These are phyloP conservation scores for Acer negundo DNA, from an alignment of 345 rosid genomes.

Conservation along the genomic window DNA sequence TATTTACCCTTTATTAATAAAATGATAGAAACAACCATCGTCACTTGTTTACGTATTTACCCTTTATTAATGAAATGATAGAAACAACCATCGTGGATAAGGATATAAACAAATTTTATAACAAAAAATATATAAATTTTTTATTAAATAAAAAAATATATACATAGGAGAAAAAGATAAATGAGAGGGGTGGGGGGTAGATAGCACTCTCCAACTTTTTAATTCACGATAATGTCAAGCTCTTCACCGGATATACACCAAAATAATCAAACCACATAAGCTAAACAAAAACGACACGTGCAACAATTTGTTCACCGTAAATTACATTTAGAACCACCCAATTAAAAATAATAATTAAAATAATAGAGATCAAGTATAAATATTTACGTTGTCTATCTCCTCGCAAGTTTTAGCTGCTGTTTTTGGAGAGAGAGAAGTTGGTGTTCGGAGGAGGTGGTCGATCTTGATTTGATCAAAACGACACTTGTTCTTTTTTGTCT, in stretches of 20 bases:
- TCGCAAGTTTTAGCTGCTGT: conserved; percentile 18
- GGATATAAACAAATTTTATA: too few species aligned
- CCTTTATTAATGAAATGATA: too few species aligned
- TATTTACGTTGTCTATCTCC: not conserved
- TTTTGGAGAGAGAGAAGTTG: conserved; percentile 18
- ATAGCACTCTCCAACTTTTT: too few species aligned
- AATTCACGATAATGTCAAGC: not conserved
- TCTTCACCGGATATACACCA: not conserved
- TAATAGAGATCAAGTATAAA: conserved; percentile 25
- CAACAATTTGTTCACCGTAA: not conserved
- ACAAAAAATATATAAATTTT: too few species aligned
- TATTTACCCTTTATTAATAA: too few species aligned
- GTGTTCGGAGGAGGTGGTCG: conserved; percentile 22
- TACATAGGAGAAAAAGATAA: too few species aligned
- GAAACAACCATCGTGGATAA: too few species aligned
- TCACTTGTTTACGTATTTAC: too few species aligned
- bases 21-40: too few species aligned
- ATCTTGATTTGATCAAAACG: conserved; percentile 32
- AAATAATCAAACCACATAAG: not conserved
- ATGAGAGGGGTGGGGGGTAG: too few species aligned
- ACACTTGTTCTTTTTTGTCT: conserved; percentile 36
- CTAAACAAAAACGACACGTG: not conserved
- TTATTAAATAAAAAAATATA: too few species aligned
- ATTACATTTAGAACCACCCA: not conserved
- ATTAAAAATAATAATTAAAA: not conserved